These are phyloP conservation scores for Thuidium tamariscinum DNA, from an alignment of 225 moss, liverwort and hornwort species.

Conservation along the genomic window DNA sequence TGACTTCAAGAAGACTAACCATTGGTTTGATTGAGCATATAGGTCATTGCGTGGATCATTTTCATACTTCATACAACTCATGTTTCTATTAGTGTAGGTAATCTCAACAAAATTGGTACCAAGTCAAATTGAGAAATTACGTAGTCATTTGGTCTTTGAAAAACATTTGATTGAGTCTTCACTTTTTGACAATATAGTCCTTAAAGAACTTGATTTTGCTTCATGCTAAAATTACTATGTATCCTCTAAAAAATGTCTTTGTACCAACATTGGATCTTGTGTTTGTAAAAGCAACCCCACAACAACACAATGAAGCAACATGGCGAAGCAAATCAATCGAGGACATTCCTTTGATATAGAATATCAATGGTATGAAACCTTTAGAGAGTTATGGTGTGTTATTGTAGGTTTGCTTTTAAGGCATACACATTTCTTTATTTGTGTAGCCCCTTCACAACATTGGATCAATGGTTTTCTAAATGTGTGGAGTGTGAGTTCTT, in stretches of 20 bases:
- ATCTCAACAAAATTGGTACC: not conserved
- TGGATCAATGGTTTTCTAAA: not conserved
- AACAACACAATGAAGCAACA: too few relatives aligned
- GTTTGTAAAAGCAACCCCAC: too few relatives aligned
- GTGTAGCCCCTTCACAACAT: not conserved
- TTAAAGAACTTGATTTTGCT: too few relatives aligned
- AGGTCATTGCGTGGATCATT: not conserved
- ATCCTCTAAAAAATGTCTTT: fast-evolving
- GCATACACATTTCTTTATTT: not conserved
- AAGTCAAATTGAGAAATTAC: not conserved
- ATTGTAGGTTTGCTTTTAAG: too few relatives aligned
- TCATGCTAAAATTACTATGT: too few relatives aligned
- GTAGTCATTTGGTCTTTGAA: fast-evolving
- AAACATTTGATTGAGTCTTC: not conserved
- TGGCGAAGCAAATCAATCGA: too few relatives aligned
- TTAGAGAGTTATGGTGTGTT: too few relatives aligned
- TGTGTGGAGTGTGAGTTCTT: not conserved
- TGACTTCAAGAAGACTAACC: not conserved
- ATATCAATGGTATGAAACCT: too few relatives aligned
- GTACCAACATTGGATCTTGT: not conserved
- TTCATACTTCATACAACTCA: not conserved
- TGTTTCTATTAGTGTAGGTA: not conserved
- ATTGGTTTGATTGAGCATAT: not conserved
- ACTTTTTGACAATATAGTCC: not conserved
- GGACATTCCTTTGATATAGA: too few relatives aligned